A percentile compares a stretch with the other conserved stretches of the same genome.
phyloP scores from a whole-genome alignment of 2,329 filamentous ascomycete species.

The Delphinella strobiligena region DNA sequence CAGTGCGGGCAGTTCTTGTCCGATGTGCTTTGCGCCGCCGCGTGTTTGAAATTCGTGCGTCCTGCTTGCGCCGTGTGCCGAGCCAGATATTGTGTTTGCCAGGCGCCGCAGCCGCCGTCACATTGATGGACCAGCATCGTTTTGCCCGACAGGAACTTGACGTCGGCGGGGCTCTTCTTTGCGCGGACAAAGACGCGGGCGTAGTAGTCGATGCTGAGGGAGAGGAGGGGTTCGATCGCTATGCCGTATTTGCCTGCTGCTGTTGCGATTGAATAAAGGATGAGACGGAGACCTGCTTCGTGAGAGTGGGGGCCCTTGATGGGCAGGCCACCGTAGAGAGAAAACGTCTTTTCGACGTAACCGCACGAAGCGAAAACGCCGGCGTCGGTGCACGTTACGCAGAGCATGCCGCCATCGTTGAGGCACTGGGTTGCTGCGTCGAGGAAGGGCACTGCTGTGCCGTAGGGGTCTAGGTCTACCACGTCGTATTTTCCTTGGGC shows the following conservation, averaged over 20 bases:
- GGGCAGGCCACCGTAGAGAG: constrained; percentile 84
- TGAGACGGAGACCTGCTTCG: constrained; percentile 76
- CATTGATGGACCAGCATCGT: constrained; percentile 91
- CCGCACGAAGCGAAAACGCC: constrained; percentile 89
- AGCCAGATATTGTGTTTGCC: constrained; percentile 69
- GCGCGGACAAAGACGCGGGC: constrained; percentile 78
- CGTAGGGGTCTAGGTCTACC: constrained; percentile 93
- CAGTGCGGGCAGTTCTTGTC: constrained; percentile 68
- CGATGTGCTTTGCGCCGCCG: constrained; percentile 54
- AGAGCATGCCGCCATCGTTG: constrained; percentile 78
- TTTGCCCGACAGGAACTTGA: constrained; percentile 83
- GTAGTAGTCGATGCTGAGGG: constrained; percentile 93
- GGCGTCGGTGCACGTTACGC: constrained; percentile 92
- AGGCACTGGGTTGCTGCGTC: constrained; percentile 82
- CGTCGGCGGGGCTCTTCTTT: constrained; percentile 64
- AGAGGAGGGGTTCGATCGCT: constrained; percentile 79
- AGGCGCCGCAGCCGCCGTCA: constrained; percentile 82
- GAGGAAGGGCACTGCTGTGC: constrained; percentile 82
- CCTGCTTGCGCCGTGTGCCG: constrained; percentile 52
- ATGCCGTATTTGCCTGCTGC: constrained; percentile 77
- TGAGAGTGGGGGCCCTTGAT: constrained; percentile 78
- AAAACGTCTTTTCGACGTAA: constrained; percentile 87
- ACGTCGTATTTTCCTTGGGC: constrained; percentile 60
- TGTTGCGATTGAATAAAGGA: constrained; percentile 69
- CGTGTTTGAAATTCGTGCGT: constrained; percentile 61